phyloP scores from a whole-genome alignment of 768 basidiomycete species.

The Coprinopsis marcescibilis region DNA sequence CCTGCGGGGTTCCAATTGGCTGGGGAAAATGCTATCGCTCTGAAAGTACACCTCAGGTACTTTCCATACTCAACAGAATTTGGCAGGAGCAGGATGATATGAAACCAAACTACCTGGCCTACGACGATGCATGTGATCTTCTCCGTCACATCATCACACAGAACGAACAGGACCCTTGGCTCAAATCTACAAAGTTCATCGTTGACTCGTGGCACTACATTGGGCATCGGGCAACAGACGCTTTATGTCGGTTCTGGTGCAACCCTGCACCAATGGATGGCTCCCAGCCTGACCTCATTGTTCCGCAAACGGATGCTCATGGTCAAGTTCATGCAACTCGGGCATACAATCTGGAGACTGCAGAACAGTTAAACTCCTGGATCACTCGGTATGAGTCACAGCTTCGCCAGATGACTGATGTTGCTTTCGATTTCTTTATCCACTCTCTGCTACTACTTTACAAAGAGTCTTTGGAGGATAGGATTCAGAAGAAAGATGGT shows the following conservation, averaged over 20 bases:
- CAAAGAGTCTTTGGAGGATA: constrained; percentile 9
- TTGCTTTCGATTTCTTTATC: constrained; percentile 17
- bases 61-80: constrained; percentile 14
- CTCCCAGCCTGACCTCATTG: constrained; percentile 17
- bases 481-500: constrained; percentile 7
- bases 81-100: constrained; percentile 11
- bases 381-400: constrained; percentile 18
- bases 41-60: constrained; percentile 19
- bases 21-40: constrained; percentile 19
- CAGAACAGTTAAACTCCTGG: constrained; percentile 22
- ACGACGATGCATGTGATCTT: constrained; percentile 10
- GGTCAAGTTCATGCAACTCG: constrained; percentile 14
- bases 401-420: constrained; percentile 16
- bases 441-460: constrained; percentile 17
- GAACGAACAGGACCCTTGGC: constrained; percentile 12
- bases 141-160: constrained; percentile 20
- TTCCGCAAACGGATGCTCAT: constrained; percentile 9
- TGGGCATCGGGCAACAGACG: constrained; percentile 14
- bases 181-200: constrained; percentile 16
- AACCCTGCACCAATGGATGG: constrained; percentile 20
- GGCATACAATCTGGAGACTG: constrained; percentile 24
- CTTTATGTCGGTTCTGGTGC: constrained; percentile 11
- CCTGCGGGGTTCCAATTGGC: constrained; percentile 20
- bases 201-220: constrained; percentile 24
- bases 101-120: constrained; percentile 16